Conservation (phyloP, 2,329 filamentous ascomycete genomes). For the Curvularia eragrostidis region DNA sequence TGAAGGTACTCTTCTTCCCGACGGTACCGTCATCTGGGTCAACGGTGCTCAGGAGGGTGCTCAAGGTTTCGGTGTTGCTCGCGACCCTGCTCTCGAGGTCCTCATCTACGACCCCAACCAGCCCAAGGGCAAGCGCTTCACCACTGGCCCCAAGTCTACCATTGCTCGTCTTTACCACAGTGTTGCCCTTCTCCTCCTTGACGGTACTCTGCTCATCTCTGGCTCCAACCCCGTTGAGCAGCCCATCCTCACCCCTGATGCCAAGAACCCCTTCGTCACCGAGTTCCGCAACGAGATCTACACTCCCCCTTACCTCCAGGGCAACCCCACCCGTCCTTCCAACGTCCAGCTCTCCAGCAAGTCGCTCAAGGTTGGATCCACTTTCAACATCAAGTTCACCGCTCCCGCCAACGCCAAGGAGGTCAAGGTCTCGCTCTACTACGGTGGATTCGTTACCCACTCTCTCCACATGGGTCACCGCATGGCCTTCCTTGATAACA, state of each 20-base stretch:
- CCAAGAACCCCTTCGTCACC: conserved; percentile 60
- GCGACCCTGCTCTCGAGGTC: conserved; percentile 61
- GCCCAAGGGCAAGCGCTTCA: conserved; percentile 60
- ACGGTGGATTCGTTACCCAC: conserved; percentile 68
- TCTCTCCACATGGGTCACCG: conserved; percentile 67
- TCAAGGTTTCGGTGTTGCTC: conserved; percentile 66
- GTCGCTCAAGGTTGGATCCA: conserved; percentile 52
- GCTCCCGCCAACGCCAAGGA: conserved; percentile 52
- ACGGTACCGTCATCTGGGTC: conserved; percentile 68
- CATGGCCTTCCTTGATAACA: conserved; percentile 61
- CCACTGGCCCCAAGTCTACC: conserved; percentile 52
- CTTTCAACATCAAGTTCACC: conserved; percentile 59
- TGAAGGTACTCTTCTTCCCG: conserved; percentile 64
- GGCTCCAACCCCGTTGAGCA: conserved; percentile 68
- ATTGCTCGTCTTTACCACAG: conserved; percentile 65
- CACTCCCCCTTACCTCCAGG: conserved; percentile 65
- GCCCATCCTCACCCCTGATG: conserved; percentile 57
- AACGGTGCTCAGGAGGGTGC: conserved; percentile 65
- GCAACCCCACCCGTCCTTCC: conserved; percentile 60
- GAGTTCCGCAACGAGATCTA: conserved; percentile 69
- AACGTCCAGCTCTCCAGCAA: conserved; percentile 56
- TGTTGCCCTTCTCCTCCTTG: conserved; percentile 64
- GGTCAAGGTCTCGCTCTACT: conserved; percentile 61
- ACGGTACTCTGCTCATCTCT: conserved; percentile 65
- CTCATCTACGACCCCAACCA: conserved; percentile 65